Evolutionary conservation across 345 rosid species (phyloP), one percentile per base, ranked within the genome.

Genomic region (Zanthoxylum bungeanum): DNA sequence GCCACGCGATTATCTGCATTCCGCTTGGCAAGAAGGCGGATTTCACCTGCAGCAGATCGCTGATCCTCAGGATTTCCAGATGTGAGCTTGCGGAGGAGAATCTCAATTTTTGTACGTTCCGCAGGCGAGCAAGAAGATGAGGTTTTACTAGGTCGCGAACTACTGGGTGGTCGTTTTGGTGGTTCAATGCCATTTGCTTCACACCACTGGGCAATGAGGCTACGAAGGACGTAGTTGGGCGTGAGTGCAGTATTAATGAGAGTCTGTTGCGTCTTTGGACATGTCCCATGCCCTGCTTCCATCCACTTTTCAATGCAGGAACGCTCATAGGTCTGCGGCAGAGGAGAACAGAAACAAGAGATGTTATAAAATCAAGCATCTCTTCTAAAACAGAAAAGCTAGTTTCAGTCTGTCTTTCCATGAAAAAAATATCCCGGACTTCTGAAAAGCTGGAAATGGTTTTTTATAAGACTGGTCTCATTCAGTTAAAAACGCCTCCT

Each of bases 131-230:
- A 86, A 27, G 89, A 69, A 60, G 93, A 87, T 56, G 85, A 75
- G 28, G 81, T 74, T 82, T 85, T 95, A 70, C 77, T 84, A 24
- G 93, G 86, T 77, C 82, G 84, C 57, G 89, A 84, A 79, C 80
- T 87, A 60, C 93, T 83, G 19, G 93, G 89, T 37, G 93, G 89
- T 37, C 92, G 86, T 83, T 90, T 88, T 27, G 98, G 98, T 62
- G 96, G 88, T 79, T 95, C 97, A 2, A 95, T 85, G 61, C 89
- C 93, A 68, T 95, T 91, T 65, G 90, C 83, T 74, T 91, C 99
- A 25, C 99, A 92, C 99, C 99, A 95, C 73, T 92, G 97, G 40
- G 95, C 94, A 80, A 95, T 95, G 65, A 95, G 96, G 81, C 98
- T 95, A 39, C 98, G 99, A 49, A 95, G 85, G 63, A 87, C 98